Evolutionary conservation across 352 stramenopile species (phyloP).

Genomic region (Phytophthora citrophthora): DNA sequence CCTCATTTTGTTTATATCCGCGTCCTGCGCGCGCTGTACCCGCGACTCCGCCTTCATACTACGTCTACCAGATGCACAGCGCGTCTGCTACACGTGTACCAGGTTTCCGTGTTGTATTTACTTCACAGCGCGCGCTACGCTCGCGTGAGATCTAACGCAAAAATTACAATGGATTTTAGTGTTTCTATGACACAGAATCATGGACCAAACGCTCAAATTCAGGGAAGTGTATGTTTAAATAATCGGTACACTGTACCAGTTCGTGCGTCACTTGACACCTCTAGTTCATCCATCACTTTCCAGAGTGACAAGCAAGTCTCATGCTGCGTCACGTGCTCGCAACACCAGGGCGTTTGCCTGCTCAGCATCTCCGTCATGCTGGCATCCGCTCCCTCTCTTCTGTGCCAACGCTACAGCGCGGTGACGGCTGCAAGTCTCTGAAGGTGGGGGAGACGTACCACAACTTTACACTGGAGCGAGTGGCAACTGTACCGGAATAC

Average conservation of each 20-base stretch:
- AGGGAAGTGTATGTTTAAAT: no score
- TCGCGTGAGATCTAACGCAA: no score
- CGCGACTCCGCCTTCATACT: no score
- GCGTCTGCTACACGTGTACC: no score
- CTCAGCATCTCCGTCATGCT: conserved; percentile 1
- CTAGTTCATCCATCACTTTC: background rate
- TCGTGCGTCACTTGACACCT: background rate
- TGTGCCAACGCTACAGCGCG: conserved; percentile 32
- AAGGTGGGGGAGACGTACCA: conserved; percentile 72
- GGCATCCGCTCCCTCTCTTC: conserved; percentile 1
- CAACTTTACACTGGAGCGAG: conserved; percentile 74
- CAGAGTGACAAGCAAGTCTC: background rate
- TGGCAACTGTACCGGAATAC: conserved; percentile 80
- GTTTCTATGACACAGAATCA: no score
- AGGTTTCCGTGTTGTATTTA: no score
- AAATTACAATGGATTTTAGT: no score
- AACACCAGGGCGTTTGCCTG: conserved; percentile 1
- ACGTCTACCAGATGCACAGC: no score
- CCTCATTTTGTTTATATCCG: no score
- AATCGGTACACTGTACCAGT: background rate
- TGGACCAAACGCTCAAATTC: no score
- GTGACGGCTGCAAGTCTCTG: conserved; percentile 64
- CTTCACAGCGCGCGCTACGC: no score
- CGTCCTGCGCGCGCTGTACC: no score
- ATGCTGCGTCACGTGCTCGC: conserved; percentile 41